Evolutionary conservation across 1,284 basidiomycete species (phyloP).

Genomic region (Anthracocystis walkeri): DNA sequence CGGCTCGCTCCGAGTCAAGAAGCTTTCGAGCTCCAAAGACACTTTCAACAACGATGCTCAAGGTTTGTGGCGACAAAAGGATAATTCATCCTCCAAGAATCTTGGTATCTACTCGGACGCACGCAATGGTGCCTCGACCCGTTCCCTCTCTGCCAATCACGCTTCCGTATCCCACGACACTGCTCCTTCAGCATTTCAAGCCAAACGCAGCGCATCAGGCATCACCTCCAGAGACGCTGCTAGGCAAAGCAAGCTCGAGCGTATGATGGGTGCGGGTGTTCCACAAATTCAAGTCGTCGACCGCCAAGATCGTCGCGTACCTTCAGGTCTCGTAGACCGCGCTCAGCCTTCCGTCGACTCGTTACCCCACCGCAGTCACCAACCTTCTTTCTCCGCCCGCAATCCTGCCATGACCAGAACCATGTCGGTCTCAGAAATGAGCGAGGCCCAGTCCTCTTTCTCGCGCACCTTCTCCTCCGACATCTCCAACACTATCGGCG

Average conservation of each 20-base stretch:
- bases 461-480: slow-evolving; percentile 35
- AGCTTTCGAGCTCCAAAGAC: slow-evolving; percentile 18
- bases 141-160: slow-evolving; percentile 38
- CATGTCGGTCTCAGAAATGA: slow-evolving; percentile 30
- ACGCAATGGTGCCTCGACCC: slow-evolving; percentile 23
- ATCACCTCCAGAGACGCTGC: slow-evolving; percentile 18
- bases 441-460: slow-evolving; percentile 27
- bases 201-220: slow-evolving; percentile 37
- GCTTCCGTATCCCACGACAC: slow-evolving; percentile 1
- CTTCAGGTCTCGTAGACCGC: slow-evolving; percentile 16
- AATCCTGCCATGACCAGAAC: slow-evolving; percentile 17
- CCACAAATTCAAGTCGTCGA: slow-evolving; percentile 44
- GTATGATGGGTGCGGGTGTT: slow-evolving; percentile 57
- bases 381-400: slow-evolving; percentile 1
- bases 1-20: slow-evolving; percentile 41
- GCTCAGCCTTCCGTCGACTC: slow-evolving; percentile 16
- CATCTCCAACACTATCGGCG: slow-evolving; percentile 30
- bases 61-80: slow-evolving; percentile 21
- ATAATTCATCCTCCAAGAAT: slow-evolving; percentile 15
- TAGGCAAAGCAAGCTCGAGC: slow-evolving; percentile 54
- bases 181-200: slow-evolving; percentile 2
- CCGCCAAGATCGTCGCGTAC: slow-evolving; percentile 27
- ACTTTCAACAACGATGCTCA: slow-evolving; percentile 8
- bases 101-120: slow-evolving; percentile 29
- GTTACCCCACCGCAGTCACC: slow-evolving; percentile 18